Conservation (phyloP, 805 yeast genomes). For the Naumovozyma baii region DNA sequence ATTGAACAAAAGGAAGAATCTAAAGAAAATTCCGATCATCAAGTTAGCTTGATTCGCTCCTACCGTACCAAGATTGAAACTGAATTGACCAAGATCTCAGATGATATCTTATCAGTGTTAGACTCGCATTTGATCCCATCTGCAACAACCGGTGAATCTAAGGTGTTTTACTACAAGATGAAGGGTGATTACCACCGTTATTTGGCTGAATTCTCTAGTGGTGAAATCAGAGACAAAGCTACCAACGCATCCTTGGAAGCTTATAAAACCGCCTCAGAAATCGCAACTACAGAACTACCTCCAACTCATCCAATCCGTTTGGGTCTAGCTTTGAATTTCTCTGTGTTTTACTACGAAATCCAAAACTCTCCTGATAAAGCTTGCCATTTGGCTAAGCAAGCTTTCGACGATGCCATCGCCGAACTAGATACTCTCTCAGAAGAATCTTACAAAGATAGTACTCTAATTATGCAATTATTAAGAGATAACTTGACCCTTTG, state of each 20-base stretch:
- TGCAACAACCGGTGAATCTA: conserved; percentile 94
- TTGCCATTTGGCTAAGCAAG: conserved; percentile 97
- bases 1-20: conserved; percentile 97
- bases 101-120: conserved; percentile 82
- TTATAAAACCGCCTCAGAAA: conserved; percentile 90
- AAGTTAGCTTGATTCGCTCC: conserved; percentile 81
- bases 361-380: conserved; percentile 98
- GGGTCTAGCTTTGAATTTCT: conserved; percentile 95
- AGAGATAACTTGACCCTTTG: conserved; percentile 97
- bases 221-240: conserved; percentile 85
- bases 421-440: conserved; percentile 95
- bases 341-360: conserved; percentile 96
- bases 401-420: conserved; percentile 98
- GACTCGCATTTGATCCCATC: conserved; percentile 85
- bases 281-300: conserved; percentile 92
- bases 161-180: conserved; percentile 97
- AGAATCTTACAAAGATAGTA: conserved; percentile 97
- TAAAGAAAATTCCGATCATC: conserved; percentile 77
- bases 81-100: conserved; percentile 88
- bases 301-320: conserved; percentile 98
- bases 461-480: conserved; percentile 96
- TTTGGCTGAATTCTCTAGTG: conserved; percentile 90
- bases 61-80: conserved; percentile 91
- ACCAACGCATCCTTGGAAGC: conserved; percentile 90
- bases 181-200: conserved; percentile 99